Evolutionary conservation across 192 early-diverging fungal genomes (phyloP).

Genomic region (Coemansia sp.): DNA sequence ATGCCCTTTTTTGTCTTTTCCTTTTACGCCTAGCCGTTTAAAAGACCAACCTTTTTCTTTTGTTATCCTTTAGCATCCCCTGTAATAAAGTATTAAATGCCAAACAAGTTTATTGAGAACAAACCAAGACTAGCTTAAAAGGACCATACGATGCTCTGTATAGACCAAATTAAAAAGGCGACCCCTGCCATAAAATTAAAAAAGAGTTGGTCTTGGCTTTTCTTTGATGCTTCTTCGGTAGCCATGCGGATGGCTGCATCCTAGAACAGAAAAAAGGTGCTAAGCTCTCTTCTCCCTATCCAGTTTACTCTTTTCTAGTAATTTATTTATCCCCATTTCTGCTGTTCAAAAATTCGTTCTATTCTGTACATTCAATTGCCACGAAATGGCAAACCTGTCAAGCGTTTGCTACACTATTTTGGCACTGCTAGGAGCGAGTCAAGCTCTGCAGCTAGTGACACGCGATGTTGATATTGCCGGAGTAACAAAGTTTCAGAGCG

Average conservation of each 20-base stretch:
- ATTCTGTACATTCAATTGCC: not conserved
- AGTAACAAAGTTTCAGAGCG: slow-evolving; percentile 17
- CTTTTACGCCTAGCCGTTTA: not conserved
- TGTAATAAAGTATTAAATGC: not conserved
- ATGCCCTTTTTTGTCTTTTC: not conserved
- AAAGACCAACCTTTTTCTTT: not conserved
- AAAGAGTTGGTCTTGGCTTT: slow-evolving; percentile 1
- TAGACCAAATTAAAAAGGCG: not conserved
- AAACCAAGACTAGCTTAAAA: not conserved
- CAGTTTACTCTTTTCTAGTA: not conserved
- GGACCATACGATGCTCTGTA: not conserved
- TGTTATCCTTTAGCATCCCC: not conserved
- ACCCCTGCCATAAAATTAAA: not conserved
- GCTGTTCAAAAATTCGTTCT: not conserved
- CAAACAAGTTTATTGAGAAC: not conserved
- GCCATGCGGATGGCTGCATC: not conserved
- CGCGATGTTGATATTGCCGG: slow-evolving; percentile 22
- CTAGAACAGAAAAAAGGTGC: not conserved
- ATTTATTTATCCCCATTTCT: not conserved
- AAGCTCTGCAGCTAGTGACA: not conserved
- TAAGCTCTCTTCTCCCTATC: not conserved
- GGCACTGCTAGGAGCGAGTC: not conserved
- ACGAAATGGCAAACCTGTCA: slow-evolving; percentile 2
- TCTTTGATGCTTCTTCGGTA: slow-evolving; percentile 5
- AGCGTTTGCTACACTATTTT: slow-evolving; percentile 6